Conservation (phyloP, 1,284 basidiomycete genomes). For the Cryptococcus deneoformans region DNA sequence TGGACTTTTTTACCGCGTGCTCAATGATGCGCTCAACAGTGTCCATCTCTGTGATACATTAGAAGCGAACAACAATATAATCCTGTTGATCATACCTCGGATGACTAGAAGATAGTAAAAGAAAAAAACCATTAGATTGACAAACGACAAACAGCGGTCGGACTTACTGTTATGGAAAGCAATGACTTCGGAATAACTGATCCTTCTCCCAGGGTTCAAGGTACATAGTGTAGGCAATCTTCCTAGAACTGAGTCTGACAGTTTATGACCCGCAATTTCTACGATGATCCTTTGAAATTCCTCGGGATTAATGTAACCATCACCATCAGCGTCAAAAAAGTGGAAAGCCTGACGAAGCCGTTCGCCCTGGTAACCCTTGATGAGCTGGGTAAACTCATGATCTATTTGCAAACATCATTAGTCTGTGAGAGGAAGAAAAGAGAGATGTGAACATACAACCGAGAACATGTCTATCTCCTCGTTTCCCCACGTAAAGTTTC, state of each 20-base stretch:
- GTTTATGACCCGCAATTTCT: constrained; percentile 91
- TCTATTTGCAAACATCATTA: constrained; percentile 53
- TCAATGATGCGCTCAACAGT: not conserved
- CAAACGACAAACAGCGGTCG: not conserved
- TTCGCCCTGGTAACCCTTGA: constrained; percentile 96
- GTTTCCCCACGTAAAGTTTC: constrained; percentile 87
- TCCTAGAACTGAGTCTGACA: constrained; percentile 85
- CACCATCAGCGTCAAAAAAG: constrained; percentile 79
- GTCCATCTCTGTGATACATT: constrained; percentile 64
- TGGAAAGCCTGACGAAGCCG: constrained; percentile 90
- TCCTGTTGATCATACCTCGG: constrained; percentile 54
- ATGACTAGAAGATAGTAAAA: constrained; percentile 54
- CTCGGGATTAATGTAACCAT: constrained; percentile 86
- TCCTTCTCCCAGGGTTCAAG: constrained; percentile 77
- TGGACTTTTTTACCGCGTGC: constrained; percentile 59
- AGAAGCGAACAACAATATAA: constrained; percentile 1
- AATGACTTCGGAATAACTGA: constrained; percentile 91
- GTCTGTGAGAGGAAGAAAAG: not conserved
- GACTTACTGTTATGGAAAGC: constrained; percentile 77
- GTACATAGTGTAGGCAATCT: constrained; percentile 84
- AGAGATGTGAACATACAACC: constrained; percentile 69
- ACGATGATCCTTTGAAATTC: constrained; percentile 91
- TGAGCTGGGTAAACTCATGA: constrained; percentile 86
- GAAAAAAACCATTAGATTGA: not conserved
- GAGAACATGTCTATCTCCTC: constrained; percentile 81